Percentiles rank a stretch among this genome's conserved stretches.
Conservation (phyloP, 140 eudicot genomes). For the Bidens hawaiensis region DNA sequence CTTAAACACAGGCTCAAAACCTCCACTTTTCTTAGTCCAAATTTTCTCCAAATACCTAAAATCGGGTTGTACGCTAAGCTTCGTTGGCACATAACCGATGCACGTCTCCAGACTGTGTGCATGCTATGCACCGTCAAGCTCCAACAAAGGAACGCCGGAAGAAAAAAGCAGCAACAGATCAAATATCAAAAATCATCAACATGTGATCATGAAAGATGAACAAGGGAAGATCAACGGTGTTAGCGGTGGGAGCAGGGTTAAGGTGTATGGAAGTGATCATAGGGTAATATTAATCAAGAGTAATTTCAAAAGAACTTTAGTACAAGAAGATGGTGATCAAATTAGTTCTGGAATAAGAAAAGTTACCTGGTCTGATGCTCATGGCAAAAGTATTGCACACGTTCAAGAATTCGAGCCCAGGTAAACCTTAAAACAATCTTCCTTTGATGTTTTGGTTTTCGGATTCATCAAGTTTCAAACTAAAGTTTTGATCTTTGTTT, state of each 20-base stretch:
- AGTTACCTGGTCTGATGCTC: constrained; percentile 48
- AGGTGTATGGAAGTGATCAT: background rate
- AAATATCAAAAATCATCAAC: background rate
- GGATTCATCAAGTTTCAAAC: constrained; percentile 5
- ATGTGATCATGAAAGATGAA: background rate
- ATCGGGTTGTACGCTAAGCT: constrained; percentile 9
- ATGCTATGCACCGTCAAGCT: constrained; percentile 46
- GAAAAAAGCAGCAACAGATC: constrained; percentile 19
- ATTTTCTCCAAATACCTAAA: background rate
- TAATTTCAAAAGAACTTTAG: constrained; percentile 36
- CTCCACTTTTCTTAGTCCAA: background rate
- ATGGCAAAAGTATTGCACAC: constrained; percentile 55
- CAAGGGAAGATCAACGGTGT: constrained; percentile 27
- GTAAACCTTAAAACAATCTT: constrained; percentile 11
- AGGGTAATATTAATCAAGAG: constrained; percentile 34
- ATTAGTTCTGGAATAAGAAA: constrained; percentile 26
- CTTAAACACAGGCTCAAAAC: background rate
- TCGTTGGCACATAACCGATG: constrained; percentile 34
- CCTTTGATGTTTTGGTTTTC: background rate
- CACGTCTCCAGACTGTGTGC: constrained; percentile 38
- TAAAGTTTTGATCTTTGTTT: constrained; percentile 14
- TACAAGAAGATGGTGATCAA: constrained; percentile 17
- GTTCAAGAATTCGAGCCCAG: constrained; percentile 54
- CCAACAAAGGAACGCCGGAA: constrained; percentile 21
- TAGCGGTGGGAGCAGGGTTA: background rate